Conservation (phyloP, 306 rosid genomes). For the Ormosia semicastrata region DNA sequence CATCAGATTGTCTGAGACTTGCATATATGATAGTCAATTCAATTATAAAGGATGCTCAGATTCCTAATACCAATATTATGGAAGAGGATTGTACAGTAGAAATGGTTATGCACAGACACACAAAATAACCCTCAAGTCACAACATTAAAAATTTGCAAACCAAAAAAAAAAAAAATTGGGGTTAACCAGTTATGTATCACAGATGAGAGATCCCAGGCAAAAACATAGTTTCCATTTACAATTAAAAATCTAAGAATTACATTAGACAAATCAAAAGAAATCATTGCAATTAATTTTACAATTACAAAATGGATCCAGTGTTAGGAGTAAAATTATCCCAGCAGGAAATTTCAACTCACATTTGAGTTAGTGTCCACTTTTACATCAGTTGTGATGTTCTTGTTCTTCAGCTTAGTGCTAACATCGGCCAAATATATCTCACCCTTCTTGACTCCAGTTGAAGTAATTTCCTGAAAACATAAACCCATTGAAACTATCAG, state of each 20-base stretch:
- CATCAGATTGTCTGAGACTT: background rate
- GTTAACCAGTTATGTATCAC: background rate
- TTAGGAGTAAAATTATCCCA: background rate
- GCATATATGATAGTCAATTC: background rate
- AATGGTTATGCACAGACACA: background rate
- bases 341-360: slow-evolving; percentile 43
- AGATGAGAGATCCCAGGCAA: background rate
- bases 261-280: background rate
- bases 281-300: background rate
- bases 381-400: slow-evolving; percentile 85
- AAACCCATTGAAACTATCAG: slow-evolving; percentile 14
- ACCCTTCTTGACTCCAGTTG: slow-evolving; percentile 80
- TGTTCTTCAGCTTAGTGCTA: slow-evolving; percentile 82
- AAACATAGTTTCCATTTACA: background rate
- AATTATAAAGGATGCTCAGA: background rate
- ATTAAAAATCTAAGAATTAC: background rate
- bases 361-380: slow-evolving; percentile 91
- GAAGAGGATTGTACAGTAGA: background rate
- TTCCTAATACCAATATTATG: background rate
- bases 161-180: background rate
- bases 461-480: slow-evolving; percentile 64
- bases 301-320: background rate
- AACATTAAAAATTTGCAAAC: background rate
- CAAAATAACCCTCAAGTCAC: background rate
- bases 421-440: slow-evolving; percentile 74